Base-by-base conservation (phyloP, 257 asterid species). In the Buddleja alternifolia region DNA sequence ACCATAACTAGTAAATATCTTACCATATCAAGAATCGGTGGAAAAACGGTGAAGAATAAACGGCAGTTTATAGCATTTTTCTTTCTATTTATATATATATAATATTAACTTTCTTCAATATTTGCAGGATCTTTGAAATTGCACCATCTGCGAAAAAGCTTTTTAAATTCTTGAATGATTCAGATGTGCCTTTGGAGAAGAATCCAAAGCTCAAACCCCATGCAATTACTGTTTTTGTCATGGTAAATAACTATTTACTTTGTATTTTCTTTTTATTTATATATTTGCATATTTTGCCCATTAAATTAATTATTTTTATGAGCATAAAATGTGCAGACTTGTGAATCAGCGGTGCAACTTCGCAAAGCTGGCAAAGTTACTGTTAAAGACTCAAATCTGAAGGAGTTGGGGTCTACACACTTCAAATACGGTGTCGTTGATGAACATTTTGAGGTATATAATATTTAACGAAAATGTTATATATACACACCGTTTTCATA, bases 301-400 rank as follows among this genome's bases (percentile, higher is more conserved):
- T 29, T 8, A 9, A 10, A 19, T 12, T 55, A 8, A 36, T 15
- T 15, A 54, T 14, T 24, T n/a, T 32, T 17, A 36, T n/a, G 24
- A 4, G 14, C 16, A 17, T 57, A 29, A 29, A 54, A 58, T 10
- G 36, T 60, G 61, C 77, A 86, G 96, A 82, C 92, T 0, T 85
- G 93, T 64, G 90, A 87, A 85, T 82, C 93, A 0, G 96, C 95
- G 0, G 86, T 84, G 58, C 90, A 90, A 42, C 90, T 87, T 25
- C 67, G 96, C 46, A 87, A 81, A 81, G 75, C 83, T 5, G 96
- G 95, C 24, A 76, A 80, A 69, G 80, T 81, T 54, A 80, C 78
- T 58, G 78, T 85, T 32, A 77, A 81, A 56, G 93, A 82, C 39
- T 85, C 89, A 10, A 85, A 72, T 45, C 80, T 89, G 3, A 83